These are phyloP conservation scores for Apiospora saccharicola DNA, from an alignment of 2,329 filamentous ascomycete genomes.

Conservation along the genomic window DNA sequence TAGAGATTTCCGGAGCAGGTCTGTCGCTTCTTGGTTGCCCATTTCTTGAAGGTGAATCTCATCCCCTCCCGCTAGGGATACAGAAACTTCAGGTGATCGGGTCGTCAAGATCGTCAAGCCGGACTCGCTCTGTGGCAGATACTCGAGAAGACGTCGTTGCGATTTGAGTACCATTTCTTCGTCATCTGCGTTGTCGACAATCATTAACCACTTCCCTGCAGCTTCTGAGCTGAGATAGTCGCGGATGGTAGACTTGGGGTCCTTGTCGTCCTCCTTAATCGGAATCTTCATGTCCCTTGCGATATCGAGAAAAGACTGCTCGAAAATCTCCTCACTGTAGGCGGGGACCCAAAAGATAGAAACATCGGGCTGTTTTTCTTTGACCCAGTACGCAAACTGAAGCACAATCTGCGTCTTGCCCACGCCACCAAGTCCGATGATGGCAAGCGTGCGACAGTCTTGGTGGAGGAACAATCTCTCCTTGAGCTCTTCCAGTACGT, in stretches of 20 bases:
- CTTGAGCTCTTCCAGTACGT: slow-evolving; percentile 36
- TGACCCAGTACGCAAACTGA: slow-evolving; percentile 48
- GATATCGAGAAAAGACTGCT: slow-evolving; percentile 47
- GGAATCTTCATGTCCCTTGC: slow-evolving; percentile 42
- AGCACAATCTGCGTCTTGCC: slow-evolving; percentile 52
- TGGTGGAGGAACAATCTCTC: slow-evolving; percentile 35
- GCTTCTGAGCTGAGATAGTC: slow-evolving; percentile 38
- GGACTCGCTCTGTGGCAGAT: not conserved
- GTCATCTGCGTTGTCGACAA: slow-evolving; percentile 55
- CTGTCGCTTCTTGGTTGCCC: not conserved
- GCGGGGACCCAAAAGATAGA: slow-evolving; percentile 55
- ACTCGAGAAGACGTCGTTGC: not conserved
- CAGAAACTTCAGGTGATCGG: slow-evolving; percentile 41
- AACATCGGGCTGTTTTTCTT: slow-evolving; percentile 42
- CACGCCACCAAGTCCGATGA: slow-evolving; percentile 49
- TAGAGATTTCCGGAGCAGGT: not conserved
- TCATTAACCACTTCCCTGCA: slow-evolving; percentile 47
- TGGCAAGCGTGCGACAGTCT: slow-evolving; percentile 35
- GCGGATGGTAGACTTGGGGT: slow-evolving; percentile 67
- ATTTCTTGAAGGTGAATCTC: slow-evolving; percentile 32
- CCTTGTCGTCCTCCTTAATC: slow-evolving; percentile 58
- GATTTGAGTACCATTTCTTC: slow-evolving; percentile 35
- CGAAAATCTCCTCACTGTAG: slow-evolving; percentile 46
- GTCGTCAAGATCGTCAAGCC: slow-evolving; percentile 46
- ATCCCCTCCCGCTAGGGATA: slow-evolving; percentile 34